Percentiles rank a stretch among this genome's conserved stretches.
Evolutionary conservation across 768 basidiomycete genomes (phyloP).

Genomic region (Boletus patriciae): DNA sequence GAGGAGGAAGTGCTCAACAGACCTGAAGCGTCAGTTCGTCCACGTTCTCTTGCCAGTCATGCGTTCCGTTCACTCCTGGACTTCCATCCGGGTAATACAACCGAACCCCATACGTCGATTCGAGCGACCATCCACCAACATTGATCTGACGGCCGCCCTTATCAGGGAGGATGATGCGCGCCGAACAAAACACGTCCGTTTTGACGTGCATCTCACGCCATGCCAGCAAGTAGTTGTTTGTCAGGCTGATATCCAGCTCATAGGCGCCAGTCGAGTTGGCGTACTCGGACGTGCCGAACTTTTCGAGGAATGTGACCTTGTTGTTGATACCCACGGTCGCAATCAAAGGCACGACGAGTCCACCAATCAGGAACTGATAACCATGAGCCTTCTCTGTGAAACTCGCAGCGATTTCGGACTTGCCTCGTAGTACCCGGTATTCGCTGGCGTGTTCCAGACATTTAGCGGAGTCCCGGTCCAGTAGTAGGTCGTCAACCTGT

Average conservation of each 20-base stretch:
- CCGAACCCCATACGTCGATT: conserved; percentile 71
- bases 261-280: conserved; percentile 75
- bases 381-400: not conserved
- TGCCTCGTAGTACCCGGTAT: conserved; percentile 72
- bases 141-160: conserved; percentile 47
- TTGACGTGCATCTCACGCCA: conserved; percentile 80
- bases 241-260: conserved; percentile 67
- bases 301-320: conserved; percentile 81
- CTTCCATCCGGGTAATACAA: conserved; percentile 70
- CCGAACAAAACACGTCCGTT: conserved; percentile 81
- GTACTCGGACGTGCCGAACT: conserved; percentile 61
- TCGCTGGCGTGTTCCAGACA: conserved; percentile 63
- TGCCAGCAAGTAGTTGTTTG: conserved; percentile 41
- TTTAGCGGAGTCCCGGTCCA: conserved; percentile 51
- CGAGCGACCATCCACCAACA: conserved; percentile 54
- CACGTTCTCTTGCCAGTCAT: conserved; percentile 78
- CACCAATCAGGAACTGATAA: conserved; percentile 47
- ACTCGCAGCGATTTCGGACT: conserved; percentile 15
- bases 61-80: conserved; percentile 68
- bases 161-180: conserved; percentile 70
- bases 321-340: conserved; percentile 78
- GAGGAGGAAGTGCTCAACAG: not conserved
- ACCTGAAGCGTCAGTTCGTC: conserved; percentile 62
- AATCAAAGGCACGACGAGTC: conserved; percentile 70
- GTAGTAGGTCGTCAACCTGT: conserved; percentile 53